Conservation (phyloP, 139 green algal genomes). For the Tetradesmus obliquus region DNA sequence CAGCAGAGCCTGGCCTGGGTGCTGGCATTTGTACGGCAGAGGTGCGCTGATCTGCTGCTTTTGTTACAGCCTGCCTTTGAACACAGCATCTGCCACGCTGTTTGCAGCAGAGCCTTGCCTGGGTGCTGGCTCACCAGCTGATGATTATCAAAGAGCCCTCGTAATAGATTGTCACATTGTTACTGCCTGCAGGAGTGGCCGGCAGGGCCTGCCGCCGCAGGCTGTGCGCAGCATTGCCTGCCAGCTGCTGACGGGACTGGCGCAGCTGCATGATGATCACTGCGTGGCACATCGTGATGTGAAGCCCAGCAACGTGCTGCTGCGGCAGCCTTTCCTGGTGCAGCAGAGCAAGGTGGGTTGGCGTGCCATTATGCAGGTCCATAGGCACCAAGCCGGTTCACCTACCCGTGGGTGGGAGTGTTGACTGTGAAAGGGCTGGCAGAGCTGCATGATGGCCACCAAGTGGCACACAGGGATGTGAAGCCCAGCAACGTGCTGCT, state of each 20-base stretch:
- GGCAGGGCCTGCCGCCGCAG: neutral
- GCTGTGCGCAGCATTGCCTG: neutral
- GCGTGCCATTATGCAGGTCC: too few species aligned
- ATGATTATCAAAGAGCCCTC: neutral
- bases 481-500: neutral
- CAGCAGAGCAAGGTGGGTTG: neutral
- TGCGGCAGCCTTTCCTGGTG: neutral
- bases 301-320: constrained; percentile 33
- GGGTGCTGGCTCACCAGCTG: neutral
- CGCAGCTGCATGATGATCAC: constrained; percentile 18
- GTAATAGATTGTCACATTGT: neutral
- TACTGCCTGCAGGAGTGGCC: neutral
- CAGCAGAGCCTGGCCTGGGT: constrained; percentile 34
- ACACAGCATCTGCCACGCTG: neutral
- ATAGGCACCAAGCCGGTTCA: too few species aligned
- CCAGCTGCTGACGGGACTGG: constrained; percentile 28
- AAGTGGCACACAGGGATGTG: neutral
- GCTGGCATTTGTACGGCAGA: constrained; percentile 3
- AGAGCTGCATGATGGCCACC: constrained; percentile 9
- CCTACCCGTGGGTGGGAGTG: too few species aligned
- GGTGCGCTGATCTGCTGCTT: neutral
- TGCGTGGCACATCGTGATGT: neutral
- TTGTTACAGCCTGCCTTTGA: neutral
- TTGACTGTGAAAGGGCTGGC: neutral
- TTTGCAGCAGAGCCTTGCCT: neutral